Percentiles rank a stretch among this genome's conserved stretches.
phyloP scores from a whole-genome alignment of 768 basidiomycete species.

The Termitomyces sp. region DNA sequence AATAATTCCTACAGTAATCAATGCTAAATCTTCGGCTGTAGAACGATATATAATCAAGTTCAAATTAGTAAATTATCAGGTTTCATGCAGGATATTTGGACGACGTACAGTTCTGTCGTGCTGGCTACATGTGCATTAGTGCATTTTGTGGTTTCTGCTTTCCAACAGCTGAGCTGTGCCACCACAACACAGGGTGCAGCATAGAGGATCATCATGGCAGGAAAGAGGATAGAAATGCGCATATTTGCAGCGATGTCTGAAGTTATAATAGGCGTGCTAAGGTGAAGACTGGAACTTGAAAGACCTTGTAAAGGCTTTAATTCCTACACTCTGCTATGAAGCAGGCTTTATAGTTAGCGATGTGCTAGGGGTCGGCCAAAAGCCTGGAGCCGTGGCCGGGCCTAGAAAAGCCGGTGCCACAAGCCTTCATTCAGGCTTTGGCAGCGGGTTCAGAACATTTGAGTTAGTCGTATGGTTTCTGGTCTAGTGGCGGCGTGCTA shows the following conservation, averaged over 20 bases:
- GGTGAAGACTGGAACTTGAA: too few relatives aligned
- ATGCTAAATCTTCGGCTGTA: neutral
- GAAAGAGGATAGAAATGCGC: neutral
- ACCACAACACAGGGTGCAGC: neutral
- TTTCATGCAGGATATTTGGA: too few relatives aligned
- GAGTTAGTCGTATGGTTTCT: too few relatives aligned
- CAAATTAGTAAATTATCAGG: neutral
- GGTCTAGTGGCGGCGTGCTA: too few relatives aligned
- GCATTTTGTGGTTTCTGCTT: neutral
- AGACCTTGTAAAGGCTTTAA: neutral
- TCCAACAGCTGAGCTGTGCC: neutral
- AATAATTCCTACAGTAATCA: neutral
- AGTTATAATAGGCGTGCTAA: too few relatives aligned
- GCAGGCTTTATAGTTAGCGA: neutral
- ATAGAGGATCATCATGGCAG: neutral
- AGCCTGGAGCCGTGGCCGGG: too few relatives aligned
- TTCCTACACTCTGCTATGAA: neutral
- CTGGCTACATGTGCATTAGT: neutral
- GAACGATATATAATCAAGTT: neutral
- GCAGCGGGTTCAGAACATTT: too few relatives aligned
- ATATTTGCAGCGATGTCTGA: neutral
- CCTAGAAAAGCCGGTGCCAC: too few relatives aligned
- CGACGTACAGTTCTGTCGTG: neutral
- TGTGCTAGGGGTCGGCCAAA: too few relatives aligned
- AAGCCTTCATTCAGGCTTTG: too few relatives aligned